Evolutionary conservation across 345 rosid species (phyloP).

Genomic region (Geranium brycei): DNA sequence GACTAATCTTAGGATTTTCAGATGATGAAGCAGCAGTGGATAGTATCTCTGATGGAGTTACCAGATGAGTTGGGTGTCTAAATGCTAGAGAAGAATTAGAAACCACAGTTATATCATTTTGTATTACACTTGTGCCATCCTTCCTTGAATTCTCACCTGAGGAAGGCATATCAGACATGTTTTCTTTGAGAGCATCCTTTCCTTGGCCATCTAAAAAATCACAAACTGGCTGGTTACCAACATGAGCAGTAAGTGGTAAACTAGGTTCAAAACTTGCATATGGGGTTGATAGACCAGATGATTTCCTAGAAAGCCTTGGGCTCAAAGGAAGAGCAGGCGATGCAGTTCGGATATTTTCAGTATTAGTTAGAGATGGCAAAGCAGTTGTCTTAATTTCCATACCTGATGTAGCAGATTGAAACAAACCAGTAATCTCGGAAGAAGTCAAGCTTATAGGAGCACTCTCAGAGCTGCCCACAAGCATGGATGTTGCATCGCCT

Average conservation of each 20-base stretch:
- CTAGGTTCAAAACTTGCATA: slow-evolving; percentile 19
- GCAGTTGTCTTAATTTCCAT: slow-evolving; percentile 22
- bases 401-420: slow-evolving; percentile 17
- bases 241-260: slow-evolving; percentile 20
- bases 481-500: slow-evolving; percentile 10
- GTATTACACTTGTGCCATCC: slow-evolving; percentile 22
- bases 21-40: slow-evolving; percentile 34
- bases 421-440: slow-evolving; percentile 21
- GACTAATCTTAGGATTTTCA: slow-evolving; percentile 30
- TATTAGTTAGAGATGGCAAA: slow-evolving; percentile 21
- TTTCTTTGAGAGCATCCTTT: slow-evolving; percentile 20
- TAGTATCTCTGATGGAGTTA: slow-evolving; percentile 61
- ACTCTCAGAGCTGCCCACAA: slow-evolving; percentile 18
- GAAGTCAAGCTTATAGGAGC: slow-evolving; percentile 20
- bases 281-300: slow-evolving; percentile 33
- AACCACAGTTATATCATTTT: slow-evolving; percentile 23
- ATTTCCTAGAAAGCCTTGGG: slow-evolving; percentile 26
- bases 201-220: slow-evolving; percentile 24
- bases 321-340: slow-evolving; percentile 33
- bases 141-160: slow-evolving; percentile 25
- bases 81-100: slow-evolving; percentile 26
- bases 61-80: slow-evolving; percentile 57
- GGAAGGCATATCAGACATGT: slow-evolving; percentile 17
- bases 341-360: slow-evolving; percentile 21
- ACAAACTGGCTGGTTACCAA: slow-evolving; percentile 24